Base-by-base conservation (phyloP, 2,329 filamentous ascomycete genomes). In the Phaeoacremonium minimum region DNA sequence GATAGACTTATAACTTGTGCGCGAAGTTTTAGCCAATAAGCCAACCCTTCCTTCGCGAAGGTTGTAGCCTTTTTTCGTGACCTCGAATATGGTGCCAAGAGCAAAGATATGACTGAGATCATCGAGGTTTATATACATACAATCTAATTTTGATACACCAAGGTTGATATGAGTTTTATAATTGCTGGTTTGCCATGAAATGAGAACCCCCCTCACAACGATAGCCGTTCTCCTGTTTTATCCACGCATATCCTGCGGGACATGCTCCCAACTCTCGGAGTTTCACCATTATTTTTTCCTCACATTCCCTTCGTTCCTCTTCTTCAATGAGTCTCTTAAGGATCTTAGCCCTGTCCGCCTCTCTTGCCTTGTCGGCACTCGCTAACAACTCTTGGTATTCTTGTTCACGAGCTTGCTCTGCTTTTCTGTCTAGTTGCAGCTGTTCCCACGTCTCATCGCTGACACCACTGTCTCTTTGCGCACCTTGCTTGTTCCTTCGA, bases 201-300 rank as follows among this genome's bases (percentile, higher is more conserved):
- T 87, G 83, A 3, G 49, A 50, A 0, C 82, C 82, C 0, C 73
- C 83, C 0, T 68, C 67, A 58, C 83, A 87, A 5, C 79, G 55
- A 54, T 77, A 87, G 0, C 83, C 83, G 2, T 48, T n/a, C 3
- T 38, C 50, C 47, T 81, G 70, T 46, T 73, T 76, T 17, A 83
- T 76, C 83, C 83, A 88, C 0, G 39, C 36, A 48, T 32, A 87
- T 0, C 82, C 83, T 14, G 37, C 26, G 0, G 66, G 62, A 52
- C 83, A 89, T 1, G 55, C 33, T 0, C 83, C 83, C 61, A 77
- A 64, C 2, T 45, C 18, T 44, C 50, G 56, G 44, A 87, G 50
- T 46, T 71, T 64, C 42, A 50, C 59, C 31, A 50, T 57, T 30
- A 50, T 47, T 45, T 64, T 51, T 38, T 64, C 63, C 41, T 68